Evolutionary conservation across 1,284 basidiomycete species (phyloP).

Genomic region (Irpex lacteus): DNA sequence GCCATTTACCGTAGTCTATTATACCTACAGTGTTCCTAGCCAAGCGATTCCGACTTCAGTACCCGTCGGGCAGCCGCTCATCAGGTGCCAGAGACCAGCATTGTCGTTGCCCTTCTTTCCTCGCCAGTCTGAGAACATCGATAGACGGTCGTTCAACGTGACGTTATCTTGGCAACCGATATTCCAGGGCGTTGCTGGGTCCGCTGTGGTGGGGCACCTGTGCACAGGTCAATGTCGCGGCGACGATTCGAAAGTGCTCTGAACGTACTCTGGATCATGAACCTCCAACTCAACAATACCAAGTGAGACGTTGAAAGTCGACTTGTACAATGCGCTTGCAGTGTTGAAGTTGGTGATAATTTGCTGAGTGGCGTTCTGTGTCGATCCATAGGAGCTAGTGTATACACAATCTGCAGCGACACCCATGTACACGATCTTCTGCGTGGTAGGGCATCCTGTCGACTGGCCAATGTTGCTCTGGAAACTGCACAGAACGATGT

Average conservation of each 20-base stretch:
- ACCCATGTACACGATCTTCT: conserved; percentile 81
- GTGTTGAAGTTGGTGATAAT: conserved; percentile 81
- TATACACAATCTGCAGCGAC: conserved; percentile 90
- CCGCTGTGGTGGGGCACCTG: conserved; percentile 53
- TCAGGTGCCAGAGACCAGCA: conserved; percentile 86
- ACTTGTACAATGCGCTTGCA: conserved; percentile 77
- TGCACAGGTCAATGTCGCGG: not conserved
- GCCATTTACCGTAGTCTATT: not conserved
- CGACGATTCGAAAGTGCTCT: not conserved
- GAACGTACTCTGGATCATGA: conserved; percentile 49
- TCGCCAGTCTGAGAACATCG: conserved; percentile 83
- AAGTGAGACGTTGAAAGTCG: conserved; percentile 83
- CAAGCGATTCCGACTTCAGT: conserved; percentile 90
- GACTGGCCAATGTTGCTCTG: conserved; percentile 63
- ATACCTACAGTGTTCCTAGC: conserved; percentile 71
- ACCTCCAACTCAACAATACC: conserved; percentile 81
- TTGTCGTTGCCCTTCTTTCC: conserved; percentile 70
- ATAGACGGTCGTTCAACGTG: conserved; percentile 69
- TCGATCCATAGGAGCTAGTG: conserved; percentile 56
- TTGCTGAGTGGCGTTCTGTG: conserved; percentile 65
- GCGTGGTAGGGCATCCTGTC: conserved; percentile 71
- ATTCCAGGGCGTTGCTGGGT: conserved; percentile 55
- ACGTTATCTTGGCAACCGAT: conserved; percentile 46
- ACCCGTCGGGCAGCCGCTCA: conserved; percentile 84
- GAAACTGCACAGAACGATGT: conserved; percentile 49